Evolutionary conservation across 2,329 filamentous ascomycete genomes (phyloP).

Genomic region (Phaeosphaeriaceae sp.): DNA sequence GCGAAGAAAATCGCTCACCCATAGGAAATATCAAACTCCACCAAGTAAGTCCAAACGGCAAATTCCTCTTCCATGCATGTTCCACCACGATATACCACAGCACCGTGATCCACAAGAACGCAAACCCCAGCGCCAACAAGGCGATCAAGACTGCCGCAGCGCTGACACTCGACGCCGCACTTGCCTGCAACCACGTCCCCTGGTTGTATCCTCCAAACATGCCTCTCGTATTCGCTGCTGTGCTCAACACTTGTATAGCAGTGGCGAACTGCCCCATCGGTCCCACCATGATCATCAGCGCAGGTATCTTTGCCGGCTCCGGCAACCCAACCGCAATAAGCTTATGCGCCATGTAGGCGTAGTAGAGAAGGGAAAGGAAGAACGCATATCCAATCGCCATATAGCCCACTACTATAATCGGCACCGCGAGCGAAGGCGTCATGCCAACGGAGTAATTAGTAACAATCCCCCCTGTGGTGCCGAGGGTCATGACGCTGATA

Average conservation of each 20-base stretch:
- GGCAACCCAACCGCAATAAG: constrained; percentile 23
- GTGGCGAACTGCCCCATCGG: constrained; percentile 27
- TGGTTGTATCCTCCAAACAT: constrained; percentile 18
- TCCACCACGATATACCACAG: constrained; percentile 23
- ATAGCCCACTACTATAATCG: constrained; percentile 23
- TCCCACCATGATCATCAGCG: constrained; percentile 18
- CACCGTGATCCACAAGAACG: constrained; percentile 21
- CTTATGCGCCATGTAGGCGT: constrained; percentile 18
- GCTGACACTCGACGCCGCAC: constrained; percentile 16
- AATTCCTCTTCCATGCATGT: constrained; percentile 11
- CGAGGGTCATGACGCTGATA: constrained; percentile 24
- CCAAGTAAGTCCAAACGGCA: constrained; percentile 24
- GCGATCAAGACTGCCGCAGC: constrained; percentile 14
- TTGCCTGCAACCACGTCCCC: constrained; percentile 18
- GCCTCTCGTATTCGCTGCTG: constrained; percentile 14
- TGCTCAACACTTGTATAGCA: constrained; percentile 21
- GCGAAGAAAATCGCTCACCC: constrained; percentile 5
- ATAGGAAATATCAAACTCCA: constrained; percentile 28
- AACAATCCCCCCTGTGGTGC: constrained; percentile 21
- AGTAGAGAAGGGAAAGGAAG: constrained; percentile 23
- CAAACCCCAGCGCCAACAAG: constrained; percentile 19
- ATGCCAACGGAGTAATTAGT: constrained; percentile 18
- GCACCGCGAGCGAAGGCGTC: constrained; percentile 19
- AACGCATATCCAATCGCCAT: constrained; percentile 24
- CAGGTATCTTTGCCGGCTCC: constrained; percentile 7